A percentile compares a stretch with the other conserved stretches of the same genome.
These are phyloP conservation scores for Hordeum pubiflorum DNA, from an alignment of 202 grass and related monocot genomes.

Conservation along the genomic window DNA sequence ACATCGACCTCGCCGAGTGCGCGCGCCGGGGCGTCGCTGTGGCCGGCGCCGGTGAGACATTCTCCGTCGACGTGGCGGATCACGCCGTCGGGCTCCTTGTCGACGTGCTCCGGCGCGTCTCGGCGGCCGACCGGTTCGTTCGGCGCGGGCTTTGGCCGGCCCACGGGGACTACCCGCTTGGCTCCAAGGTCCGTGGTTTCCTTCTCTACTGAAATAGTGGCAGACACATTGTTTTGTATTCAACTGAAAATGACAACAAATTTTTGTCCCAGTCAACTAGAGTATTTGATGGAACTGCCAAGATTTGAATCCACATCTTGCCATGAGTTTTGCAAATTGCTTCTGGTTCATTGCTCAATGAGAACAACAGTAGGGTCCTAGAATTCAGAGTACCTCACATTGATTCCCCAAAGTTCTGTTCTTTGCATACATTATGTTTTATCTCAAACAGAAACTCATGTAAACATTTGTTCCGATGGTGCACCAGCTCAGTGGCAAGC, in stretches of 20 bases:
- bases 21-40: constrained; percentile 30
- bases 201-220: neutral
- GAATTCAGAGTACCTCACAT: neutral
- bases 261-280: neutral
- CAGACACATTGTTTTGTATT: neutral
- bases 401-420: neutral
- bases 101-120: constrained; percentile 34
- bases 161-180: constrained; percentile 31
- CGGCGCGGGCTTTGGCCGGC: constrained; percentile 25
- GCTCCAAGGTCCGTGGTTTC: constrained; percentile 16
- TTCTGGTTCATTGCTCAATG: neutral
- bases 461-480: neutral
- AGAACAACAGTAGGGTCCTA: neutral
- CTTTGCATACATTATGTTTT: neutral
- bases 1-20: constrained; percentile 42
- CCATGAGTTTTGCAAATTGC: neutral
- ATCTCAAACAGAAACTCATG: neutral
- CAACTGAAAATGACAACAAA: neutral
- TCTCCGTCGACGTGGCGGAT: constrained; percentile 38
- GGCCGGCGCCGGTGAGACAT: constrained; percentile 25
- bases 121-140: constrained; percentile 36
- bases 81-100: constrained; percentile 43
- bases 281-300: neutral
- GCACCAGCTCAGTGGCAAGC: constrained; percentile 44
- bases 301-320: neutral